Base-by-base conservation (phyloP, 2,329 filamentous ascomycete species). In the Stylonectria norvegica region DNA sequence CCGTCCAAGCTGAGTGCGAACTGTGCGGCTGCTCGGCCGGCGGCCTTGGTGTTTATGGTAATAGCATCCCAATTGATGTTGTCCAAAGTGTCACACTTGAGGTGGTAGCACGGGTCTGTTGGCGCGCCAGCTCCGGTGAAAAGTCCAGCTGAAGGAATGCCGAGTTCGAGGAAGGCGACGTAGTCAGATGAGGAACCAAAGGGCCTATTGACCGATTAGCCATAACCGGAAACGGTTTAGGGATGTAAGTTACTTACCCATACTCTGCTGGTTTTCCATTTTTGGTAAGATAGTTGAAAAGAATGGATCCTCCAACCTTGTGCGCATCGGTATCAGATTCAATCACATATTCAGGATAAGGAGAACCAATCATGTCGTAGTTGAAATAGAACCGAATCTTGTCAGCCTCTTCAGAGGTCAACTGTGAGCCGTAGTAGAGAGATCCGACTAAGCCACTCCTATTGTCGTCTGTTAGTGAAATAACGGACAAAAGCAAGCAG, bases 351-450 rank as follows among this genome's bases (percentile, higher is more conserved):
- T 55, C 48, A 9, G 69, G 64, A n/a, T 57, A 52, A 4, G 61
- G 59, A 12, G 68, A 71, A n/a, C 65, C 70, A 40, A 85, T 81
- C 83, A 86, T 86, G 62, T 86, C 82, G 54, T 82, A 84, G 66
- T 86, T 83, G 58, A 85, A 76, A 66, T 84, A 83, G 20, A 85
- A 77, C 2, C 74, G 70, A 53, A 86, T 79, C 61, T 78, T 80
- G 45, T 75, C 66, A 0, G 62, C 61, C 31, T 71, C 66, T 2
- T 57, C 54, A 16, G 60, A 51, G 9, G 60, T 54, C 19, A 72
- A 60, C 5, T 58, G 55, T 11, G 56, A 42, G 2, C 59, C 64
- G 42, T 71, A 71, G 57, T 68, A 59, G 15, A 64, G 52, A 5
- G 68, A 70, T n/a, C 69, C 70, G 33, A 68, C 47, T 12, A 72